Conservation (phyloP, 352 stramenopile species). For the Globisporangium nagaii region DNA sequence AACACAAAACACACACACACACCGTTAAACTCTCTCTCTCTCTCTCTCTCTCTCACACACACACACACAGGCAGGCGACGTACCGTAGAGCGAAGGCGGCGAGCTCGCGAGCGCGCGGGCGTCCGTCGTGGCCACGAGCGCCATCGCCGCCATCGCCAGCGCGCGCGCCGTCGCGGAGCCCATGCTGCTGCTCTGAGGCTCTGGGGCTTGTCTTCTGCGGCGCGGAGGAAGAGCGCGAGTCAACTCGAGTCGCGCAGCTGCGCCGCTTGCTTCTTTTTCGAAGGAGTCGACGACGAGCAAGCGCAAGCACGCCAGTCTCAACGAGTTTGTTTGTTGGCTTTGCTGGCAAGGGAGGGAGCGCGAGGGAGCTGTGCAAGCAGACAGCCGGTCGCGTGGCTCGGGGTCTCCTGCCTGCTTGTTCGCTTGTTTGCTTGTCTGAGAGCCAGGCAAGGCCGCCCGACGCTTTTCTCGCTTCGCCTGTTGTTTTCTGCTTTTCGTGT, state of each 20-base stretch:
- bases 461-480: no score
- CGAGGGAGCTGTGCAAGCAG: no score
- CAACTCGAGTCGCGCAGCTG: not conserved
- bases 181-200: not conserved
- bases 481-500: no score
- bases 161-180: not conserved
- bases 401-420: no score
- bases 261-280: not conserved
- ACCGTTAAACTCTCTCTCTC: no score
- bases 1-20: not conserved
- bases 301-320: not conserved
- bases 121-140: slow-evolving; percentile 12
- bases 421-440: no score
- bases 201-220: not conserved
- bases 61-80: slow-evolving; percentile 1
- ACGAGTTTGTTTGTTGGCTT: no score
- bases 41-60: no score
- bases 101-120: slow-evolving; percentile 18
- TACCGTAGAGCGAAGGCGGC: slow-evolving; percentile 51
- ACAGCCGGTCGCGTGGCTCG: no score
- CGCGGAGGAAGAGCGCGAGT: no score
- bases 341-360: not conserved
- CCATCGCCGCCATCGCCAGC: not conserved
- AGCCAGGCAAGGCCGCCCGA: not conserved
- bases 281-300: not conserved